Conservation (phyloP, 2,329 filamentous ascomycete genomes). For the Verticillium zaregamsianum region DNA sequence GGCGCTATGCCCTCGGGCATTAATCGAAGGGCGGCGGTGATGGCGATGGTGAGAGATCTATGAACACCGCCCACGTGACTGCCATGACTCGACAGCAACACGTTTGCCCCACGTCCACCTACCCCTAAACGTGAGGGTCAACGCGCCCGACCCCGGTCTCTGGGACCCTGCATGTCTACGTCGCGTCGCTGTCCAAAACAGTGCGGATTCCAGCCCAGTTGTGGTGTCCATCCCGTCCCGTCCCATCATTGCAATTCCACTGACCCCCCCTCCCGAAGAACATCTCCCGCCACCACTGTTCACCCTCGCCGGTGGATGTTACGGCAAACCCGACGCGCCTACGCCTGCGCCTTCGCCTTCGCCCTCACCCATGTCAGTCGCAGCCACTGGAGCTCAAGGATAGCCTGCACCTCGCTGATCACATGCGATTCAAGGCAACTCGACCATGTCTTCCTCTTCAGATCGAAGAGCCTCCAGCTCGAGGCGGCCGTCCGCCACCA, state of each 20-base stretch:
- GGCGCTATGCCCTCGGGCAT: too few species aligned
- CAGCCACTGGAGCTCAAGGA: not conserved
- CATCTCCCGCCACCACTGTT: not conserved
- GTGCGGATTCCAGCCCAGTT: not conserved
- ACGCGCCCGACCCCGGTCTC: not conserved
- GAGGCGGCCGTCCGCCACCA: conserved; percentile 26
- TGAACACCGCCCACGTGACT: not conserved
- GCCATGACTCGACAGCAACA: too few species aligned
- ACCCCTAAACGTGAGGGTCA: not conserved
- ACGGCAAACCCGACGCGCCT: not conserved
- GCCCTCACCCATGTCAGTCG: not conserved
- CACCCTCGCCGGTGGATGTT: not conserved
- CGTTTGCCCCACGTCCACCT: not conserved
- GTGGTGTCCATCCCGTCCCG: not conserved
- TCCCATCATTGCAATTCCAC: not conserved
- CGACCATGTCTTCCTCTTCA: conserved; percentile 20
- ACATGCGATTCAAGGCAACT: conserved; percentile 3
- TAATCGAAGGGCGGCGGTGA: too few species aligned
- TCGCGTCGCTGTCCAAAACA: conserved; percentile 1
- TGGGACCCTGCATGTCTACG: not conserved
- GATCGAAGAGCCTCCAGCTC: conserved; percentile 19
- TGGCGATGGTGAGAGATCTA: not conserved
- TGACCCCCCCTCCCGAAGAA: not conserved
- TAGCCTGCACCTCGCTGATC: not conserved
- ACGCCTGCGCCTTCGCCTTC: not conserved